A percentile compares a stretch with the other conserved stretches of the same genome.
These are phyloP conservation scores for Chlorella sp. DNA, from an alignment of 139 green algal genomes.

Conservation along the genomic window DNA sequence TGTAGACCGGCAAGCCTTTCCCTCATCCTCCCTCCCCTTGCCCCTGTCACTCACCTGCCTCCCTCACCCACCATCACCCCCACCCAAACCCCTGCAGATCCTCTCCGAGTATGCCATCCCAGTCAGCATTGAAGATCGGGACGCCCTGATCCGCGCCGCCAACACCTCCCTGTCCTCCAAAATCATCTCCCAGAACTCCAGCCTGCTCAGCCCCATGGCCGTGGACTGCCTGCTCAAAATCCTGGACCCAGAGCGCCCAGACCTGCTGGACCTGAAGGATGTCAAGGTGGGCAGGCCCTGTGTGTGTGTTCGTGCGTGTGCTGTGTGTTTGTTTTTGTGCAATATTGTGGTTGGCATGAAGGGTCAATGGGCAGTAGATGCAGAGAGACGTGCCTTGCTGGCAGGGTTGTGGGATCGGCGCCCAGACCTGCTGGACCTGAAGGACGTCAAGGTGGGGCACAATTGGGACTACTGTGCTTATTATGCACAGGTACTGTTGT, in stretches of 20 bases:
- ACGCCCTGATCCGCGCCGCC: conserved; percentile 90
- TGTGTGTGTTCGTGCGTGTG: too few relatives aligned
- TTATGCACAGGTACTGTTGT: too few relatives aligned
- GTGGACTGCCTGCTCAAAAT: conserved; percentile 94
- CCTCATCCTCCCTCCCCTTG: background rate
- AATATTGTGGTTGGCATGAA: too few relatives aligned
- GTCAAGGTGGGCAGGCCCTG: conserved; percentile 83
- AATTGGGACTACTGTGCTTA: too few relatives aligned
- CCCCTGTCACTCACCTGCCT: too few relatives aligned
- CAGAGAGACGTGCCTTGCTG: too few relatives aligned
- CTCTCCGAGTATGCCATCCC: conserved; percentile 76
- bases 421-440: conserved; percentile 91
- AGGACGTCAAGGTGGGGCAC: conserved; percentile 92
- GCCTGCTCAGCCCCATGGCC: conserved; percentile 95
- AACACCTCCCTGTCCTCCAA: conserved; percentile 95
- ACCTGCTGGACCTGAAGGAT: conserved; percentile 94
- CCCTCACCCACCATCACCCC: too few relatives aligned
- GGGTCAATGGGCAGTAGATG: too few relatives aligned
- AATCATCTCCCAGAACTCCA: conserved; percentile 96
- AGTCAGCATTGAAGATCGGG: conserved; percentile 91
- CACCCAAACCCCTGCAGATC: background rate
- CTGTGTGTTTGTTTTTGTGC: too few relatives aligned
- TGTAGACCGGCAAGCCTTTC: too few relatives aligned
- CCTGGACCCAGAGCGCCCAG: conserved; percentile 78
- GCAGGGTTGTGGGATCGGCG: too few relatives aligned